Conservation (phyloP, 2,329 filamentous ascomycete genomes). For the Fusarium sp. region DNA sequence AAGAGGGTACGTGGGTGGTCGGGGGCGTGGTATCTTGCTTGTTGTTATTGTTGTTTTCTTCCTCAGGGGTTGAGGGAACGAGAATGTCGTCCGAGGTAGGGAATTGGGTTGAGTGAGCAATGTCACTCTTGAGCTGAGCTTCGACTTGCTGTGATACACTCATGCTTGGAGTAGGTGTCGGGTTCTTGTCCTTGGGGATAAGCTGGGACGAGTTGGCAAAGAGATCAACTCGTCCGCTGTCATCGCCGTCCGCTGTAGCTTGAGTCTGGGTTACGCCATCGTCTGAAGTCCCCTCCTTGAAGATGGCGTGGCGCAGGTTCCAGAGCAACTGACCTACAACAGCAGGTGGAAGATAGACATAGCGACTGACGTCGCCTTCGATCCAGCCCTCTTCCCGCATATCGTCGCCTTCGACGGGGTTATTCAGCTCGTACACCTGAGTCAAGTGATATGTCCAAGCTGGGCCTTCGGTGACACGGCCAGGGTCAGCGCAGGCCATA, state of each 20-base stretch:
- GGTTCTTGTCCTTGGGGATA: conserved; percentile 14
- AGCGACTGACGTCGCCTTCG: conserved; percentile 60
- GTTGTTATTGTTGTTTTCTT: conserved; percentile 17
- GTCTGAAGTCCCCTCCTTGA: conserved; percentile 43
- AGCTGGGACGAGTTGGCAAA: conserved; percentile 37
- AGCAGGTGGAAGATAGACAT: conserved; percentile 65
- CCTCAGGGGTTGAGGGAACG: conserved; percentile 51
- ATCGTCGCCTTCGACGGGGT: conserved; percentile 63
- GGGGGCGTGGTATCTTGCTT: conserved; percentile 24
- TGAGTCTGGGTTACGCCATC: conserved; percentile 33
- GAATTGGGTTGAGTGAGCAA: conserved; percentile 53
- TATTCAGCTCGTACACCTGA: conserved; percentile 71
- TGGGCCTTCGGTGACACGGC: conserved; percentile 47
- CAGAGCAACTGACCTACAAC: conserved; percentile 67
- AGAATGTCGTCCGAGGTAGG: conserved; percentile 48
- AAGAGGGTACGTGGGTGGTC: conserved; percentile 24
- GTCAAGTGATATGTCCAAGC: conserved; percentile 46
- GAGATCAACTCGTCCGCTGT: conserved; percentile 36
- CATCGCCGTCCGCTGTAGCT: conserved; percentile 19
- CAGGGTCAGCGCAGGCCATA: conserved; percentile 65
- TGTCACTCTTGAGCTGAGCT: conserved; percentile 62
- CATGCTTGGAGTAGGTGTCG: conserved; percentile 42
- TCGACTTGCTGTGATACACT: conserved; percentile 64
- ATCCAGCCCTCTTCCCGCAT: conserved; percentile 68
- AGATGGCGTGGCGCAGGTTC: conserved; percentile 66